phyloP scores from a whole-genome alignment of 805 yeast genomes.

The Scheffersomyces amazonensis region DNA sequence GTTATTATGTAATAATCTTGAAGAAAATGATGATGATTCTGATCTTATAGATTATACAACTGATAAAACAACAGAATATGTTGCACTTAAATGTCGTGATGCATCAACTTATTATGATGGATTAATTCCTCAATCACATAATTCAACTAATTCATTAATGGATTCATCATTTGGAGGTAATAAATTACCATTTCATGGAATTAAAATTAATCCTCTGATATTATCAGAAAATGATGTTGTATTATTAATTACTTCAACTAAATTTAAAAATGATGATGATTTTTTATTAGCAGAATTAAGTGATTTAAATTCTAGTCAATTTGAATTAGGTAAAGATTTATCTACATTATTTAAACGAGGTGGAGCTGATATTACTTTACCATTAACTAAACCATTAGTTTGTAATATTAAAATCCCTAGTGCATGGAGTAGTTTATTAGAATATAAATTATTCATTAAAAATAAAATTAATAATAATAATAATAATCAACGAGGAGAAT shows the following conservation, averaged over 20 bases:
- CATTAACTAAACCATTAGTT: constrained; percentile 42
- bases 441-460: constrained; percentile 41
- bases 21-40: constrained; percentile 4
- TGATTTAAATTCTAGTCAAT: constrained; percentile 16
- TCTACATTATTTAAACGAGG: constrained; percentile 37
- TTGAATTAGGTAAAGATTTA: constrained; percentile 24
- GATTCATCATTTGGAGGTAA: constrained; percentile 60
- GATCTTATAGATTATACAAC: constrained; percentile 35
- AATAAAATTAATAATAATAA: constrained; percentile 4
- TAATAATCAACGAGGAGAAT: constrained; percentile 15
- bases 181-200: constrained; percentile 44
- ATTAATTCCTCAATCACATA: constrained; percentile 51
- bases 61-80: constrained; percentile 29
- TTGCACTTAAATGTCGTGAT: constrained; percentile 46
- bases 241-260: constrained; percentile 36
- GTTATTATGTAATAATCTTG: constrained; percentile 16
- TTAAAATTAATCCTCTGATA: constrained; percentile 38
- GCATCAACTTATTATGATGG: constrained; percentile 29
- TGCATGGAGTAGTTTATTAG: constrained; percentile 60
- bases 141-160: constrained; percentile 28
- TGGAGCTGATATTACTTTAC: constrained; percentile 40
- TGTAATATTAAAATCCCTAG: constrained; percentile 50
- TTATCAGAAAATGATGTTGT: constrained; percentile 43
- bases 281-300: constrained; percentile 39
- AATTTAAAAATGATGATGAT: constrained; percentile 4